phyloP scores from a whole-genome alignment of 2,329 filamentous ascomycete species.

The Fusarium subglutinans region DNA sequence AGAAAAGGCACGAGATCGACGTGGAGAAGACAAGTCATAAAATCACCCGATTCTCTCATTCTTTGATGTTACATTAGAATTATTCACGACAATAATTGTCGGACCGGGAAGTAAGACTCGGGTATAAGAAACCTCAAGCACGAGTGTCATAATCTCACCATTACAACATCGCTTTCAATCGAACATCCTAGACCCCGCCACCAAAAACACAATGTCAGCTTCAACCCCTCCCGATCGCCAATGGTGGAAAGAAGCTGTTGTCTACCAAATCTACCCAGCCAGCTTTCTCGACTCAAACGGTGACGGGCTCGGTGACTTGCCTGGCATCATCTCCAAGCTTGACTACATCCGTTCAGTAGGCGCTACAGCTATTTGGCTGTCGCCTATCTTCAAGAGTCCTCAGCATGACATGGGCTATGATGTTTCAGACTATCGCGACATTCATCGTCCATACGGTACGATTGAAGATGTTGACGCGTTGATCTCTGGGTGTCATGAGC shows the following conservation, averaged over 20 bases:
- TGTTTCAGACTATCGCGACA: conserved; percentile 64
- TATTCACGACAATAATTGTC: not conserved
- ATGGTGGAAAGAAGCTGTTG: conserved; percentile 37
- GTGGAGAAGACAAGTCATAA: not conserved
- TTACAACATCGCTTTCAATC: not conserved
- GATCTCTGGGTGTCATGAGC: conserved; percentile 65
- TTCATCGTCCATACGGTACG: conserved; percentile 65
- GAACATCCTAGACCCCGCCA: not conserved
- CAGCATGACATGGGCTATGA: conserved; percentile 74
- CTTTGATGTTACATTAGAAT: not conserved
- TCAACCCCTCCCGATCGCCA: conserved; percentile 6
- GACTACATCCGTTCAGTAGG: conserved; percentile 41
- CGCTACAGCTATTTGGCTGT: conserved; percentile 36
- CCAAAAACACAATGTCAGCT: not conserved
- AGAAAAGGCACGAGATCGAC: not conserved
- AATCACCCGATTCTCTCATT: not conserved
- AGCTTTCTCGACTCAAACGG: conserved; percentile 37
- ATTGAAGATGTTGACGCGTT: conserved; percentile 70
- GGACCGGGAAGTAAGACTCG: not conserved
- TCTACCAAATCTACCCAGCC: conserved; percentile 50
- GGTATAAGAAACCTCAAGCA: not conserved
- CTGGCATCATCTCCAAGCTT: conserved; percentile 40
- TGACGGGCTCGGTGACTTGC: conserved; percentile 38
- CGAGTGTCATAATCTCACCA: not conserved
- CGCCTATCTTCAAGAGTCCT: conserved; percentile 50